Evolutionary conservation across 179 eudicot genomes (phyloP).

Genomic region (Heliamphora pulchella): DNA sequence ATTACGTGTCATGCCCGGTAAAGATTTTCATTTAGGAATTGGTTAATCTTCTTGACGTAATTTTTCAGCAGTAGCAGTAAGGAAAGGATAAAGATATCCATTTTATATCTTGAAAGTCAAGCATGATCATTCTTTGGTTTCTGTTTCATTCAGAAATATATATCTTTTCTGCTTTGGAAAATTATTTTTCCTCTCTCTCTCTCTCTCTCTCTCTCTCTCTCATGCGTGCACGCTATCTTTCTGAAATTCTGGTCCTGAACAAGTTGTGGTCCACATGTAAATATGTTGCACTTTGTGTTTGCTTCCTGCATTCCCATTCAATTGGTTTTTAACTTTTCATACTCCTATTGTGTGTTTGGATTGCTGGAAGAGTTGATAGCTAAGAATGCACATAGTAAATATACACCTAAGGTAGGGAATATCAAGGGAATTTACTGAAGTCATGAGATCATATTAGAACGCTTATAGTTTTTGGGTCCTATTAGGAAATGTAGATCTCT

Average conservation of each 20-base stretch:
- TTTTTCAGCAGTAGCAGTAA: neutral
- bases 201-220: neutral
- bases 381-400: neutral
- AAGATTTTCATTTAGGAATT: neutral
- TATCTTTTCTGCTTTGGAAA: neutral
- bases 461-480: neutral
- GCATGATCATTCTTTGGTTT: neutral
- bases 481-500: neutral
- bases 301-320: too few species aligned
- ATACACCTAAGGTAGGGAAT: neutral
- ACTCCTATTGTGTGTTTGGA: too few species aligned
- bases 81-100: neutral
- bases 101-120: conserved; percentile 6
- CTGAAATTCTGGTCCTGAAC: too few species aligned
- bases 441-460: neutral
- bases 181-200: neutral
- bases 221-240: too few species aligned
- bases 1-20: conserved; percentile 90
- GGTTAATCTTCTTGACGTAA: neutral
- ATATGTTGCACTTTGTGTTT: too few species aligned
- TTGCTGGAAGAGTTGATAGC: neutral
- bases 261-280: too few species aligned
- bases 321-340: too few species aligned
- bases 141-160: neutral
- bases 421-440: neutral